Conservation (phyloP, 768 basidiomycete genomes). For the Suillus bovinus region DNA sequence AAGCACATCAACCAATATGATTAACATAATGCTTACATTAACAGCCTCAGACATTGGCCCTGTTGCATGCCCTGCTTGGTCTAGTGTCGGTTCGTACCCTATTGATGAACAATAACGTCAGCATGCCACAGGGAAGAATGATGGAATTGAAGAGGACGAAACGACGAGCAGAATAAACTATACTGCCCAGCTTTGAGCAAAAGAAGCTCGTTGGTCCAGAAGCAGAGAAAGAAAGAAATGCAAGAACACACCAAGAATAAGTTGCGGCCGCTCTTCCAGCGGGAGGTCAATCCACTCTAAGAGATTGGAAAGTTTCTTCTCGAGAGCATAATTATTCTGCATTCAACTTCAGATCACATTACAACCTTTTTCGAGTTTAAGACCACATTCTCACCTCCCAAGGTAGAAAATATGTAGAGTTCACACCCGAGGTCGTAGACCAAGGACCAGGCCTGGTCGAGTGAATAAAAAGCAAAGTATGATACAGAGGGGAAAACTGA, state of each 20-base stretch:
- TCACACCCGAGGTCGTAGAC: constrained; percentile 59
- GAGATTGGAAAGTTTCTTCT: constrained; percentile 75
- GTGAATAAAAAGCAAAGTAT: neutral
- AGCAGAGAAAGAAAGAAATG: neutral
- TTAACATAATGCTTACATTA: constrained; percentile 49
- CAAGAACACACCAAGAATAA: constrained; percentile 61
- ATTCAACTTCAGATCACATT: neutral
- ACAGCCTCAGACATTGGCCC: constrained; percentile 71
- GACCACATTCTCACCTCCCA: constrained; percentile 56
- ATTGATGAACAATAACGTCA: neutral
- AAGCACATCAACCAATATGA: neutral
- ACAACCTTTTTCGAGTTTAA: neutral
- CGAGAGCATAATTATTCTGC: constrained; percentile 60
- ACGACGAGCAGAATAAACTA: constrained; percentile 3
- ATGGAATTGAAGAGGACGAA: constrained; percentile 6
- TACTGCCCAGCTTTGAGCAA: neutral
- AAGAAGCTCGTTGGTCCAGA: constrained; percentile 4
- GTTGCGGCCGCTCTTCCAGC: constrained; percentile 66
- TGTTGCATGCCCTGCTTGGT: constrained; percentile 78
- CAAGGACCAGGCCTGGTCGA: constrained; percentile 78
- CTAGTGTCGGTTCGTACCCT: constrained; percentile 86
- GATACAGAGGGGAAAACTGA: constrained; percentile 34
- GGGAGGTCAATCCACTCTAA: constrained; percentile 83
- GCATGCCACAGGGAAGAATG: neutral
- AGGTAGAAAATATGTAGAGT: constrained; percentile 76